A percentile compares a stretch with the other conserved stretches of the same genome.
phyloP scores from a whole-genome alignment of 495 filamentous ascomycete species.

The Penicillium pancosmium region DNA sequence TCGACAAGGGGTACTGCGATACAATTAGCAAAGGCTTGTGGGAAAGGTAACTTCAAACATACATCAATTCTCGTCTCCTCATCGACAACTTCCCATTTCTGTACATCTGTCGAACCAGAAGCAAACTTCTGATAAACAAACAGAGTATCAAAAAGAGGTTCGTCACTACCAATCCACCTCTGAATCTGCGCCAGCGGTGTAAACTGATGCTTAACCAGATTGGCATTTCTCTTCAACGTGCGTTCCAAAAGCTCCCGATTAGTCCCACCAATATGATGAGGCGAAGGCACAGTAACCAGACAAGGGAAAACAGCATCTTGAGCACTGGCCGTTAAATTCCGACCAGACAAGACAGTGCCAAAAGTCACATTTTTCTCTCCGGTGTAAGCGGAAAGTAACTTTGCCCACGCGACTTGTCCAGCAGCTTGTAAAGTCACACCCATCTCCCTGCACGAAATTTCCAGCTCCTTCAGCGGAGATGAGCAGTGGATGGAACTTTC shows the following conservation, averaged over 20 bases:
- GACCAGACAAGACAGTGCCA: constrained; percentile 74
- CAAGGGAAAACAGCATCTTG: constrained; percentile 66
- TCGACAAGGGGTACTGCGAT: constrained; percentile 63
- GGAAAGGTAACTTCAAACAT: constrained; percentile 32
- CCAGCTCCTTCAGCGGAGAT: constrained; percentile 47
- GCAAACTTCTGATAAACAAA: constrained; percentile 73
- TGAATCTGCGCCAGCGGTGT: constrained; percentile 69
- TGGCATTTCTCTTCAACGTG: constrained; percentile 63
- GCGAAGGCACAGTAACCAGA: constrained; percentile 71
- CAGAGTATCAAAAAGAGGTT: constrained; percentile 73
- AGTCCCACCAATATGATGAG: constrained; percentile 48
- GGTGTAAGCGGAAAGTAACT: constrained; percentile 68
- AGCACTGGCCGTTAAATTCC: constrained; percentile 55
- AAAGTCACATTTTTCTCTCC: constrained; percentile 71
- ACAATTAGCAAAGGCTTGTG: constrained; percentile 9
- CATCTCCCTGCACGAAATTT: constrained; percentile 42
- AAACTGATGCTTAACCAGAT: constrained; percentile 67
- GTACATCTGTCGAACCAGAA: constrained; percentile 10
- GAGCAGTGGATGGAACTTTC: constrained; percentile 43
- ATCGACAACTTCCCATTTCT: constrained; percentile 50
- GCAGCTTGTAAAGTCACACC: constrained; percentile 72
- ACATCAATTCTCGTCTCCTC: constrained; percentile 61
- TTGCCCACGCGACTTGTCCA: constrained; percentile 74
- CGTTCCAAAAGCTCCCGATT: constrained; percentile 57
- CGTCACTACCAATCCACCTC: constrained; percentile 60